Percentiles rank a stretch among this genome's conserved stretches.
Conservation (phyloP, 139 green algal species). For the Mychonastes homosphaera region DNA sequence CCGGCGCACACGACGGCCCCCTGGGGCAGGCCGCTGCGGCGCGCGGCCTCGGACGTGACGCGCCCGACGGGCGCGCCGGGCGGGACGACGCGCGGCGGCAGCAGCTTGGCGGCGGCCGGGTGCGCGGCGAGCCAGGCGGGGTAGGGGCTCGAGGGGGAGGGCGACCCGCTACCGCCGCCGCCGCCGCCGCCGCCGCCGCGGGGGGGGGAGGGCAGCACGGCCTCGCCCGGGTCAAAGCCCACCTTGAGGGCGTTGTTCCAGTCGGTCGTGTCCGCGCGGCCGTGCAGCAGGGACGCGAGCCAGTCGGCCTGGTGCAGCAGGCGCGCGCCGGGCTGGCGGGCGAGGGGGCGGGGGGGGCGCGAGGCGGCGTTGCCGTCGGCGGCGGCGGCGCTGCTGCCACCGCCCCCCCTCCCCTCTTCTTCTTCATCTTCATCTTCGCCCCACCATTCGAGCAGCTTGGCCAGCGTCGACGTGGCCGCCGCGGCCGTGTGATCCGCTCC, state of each 20-base stretch:
- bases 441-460: slow-evolving; percentile 71
- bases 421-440: not conserved
- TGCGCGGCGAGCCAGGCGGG: not conserved
- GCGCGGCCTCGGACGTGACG: slow-evolving; percentile 29
- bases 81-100: slow-evolving; percentile 53
- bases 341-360: slow-evolving; percentile 3
- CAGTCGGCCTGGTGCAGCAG: slow-evolving; percentile 76
- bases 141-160: not conserved
- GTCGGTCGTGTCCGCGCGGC: slow-evolving; percentile 45
- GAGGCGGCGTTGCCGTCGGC: not conserved
- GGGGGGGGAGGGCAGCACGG: no score
- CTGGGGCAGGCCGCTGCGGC: slow-evolving; percentile 29
- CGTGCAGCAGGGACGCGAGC: slow-evolving; percentile 58
- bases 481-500: slow-evolving; percentile 61
- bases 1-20: slow-evolving; percentile 46
- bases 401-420: no score
- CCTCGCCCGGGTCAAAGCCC: slow-evolving; percentile 68
- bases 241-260: slow-evolving; percentile 95
- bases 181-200: no score
- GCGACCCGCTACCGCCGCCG: no score
- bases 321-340: slow-evolving; percentile 5
- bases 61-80: slow-evolving; percentile 50
- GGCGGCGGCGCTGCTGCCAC: not conserved
- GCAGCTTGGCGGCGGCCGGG: slow-evolving; percentile 33
- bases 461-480: slow-evolving; percentile 72